Conservation (phyloP, 306 rosid species). For the Pachyrhizus erosus region DNA sequence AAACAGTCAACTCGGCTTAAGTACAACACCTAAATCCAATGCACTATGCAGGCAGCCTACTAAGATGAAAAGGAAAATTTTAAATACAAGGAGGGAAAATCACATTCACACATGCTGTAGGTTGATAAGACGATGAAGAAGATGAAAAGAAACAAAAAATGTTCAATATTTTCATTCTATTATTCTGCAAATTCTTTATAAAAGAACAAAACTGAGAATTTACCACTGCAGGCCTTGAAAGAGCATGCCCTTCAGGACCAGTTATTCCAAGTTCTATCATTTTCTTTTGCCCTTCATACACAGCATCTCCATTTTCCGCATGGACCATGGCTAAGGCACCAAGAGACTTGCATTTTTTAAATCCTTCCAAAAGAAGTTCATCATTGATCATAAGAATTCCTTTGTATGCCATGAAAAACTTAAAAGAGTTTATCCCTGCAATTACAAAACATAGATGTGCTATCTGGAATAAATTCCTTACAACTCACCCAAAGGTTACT, state of each 20-base stretch:
- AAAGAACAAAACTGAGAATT: constrained; percentile 21
- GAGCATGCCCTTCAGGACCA: constrained; percentile 96
- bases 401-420: constrained; percentile 96
- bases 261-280: constrained; percentile 95
- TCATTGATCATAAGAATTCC: constrained; percentile 80
- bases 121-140: background rate
- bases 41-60: too few relatives aligned
- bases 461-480: constrained; percentile 22
- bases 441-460: constrained; percentile 21
- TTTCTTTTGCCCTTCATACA: constrained; percentile 82
- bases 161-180: constrained; percentile 3
- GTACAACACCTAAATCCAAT: too few relatives aligned
- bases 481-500: constrained; percentile 10
- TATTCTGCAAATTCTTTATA: constrained; percentile 8
- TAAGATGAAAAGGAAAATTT: too few relatives aligned
- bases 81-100: too few relatives aligned
- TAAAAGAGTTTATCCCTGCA: constrained; percentile 90
- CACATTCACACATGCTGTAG: background rate
- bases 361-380: constrained; percentile 85
- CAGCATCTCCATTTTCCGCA: constrained; percentile 98
- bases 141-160: constrained; percentile 12
- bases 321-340: constrained; percentile 99
- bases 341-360: constrained; percentile 87
- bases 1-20: too few relatives aligned
- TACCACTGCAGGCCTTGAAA: constrained; percentile 93